Base-by-base conservation (phyloP, 129 eudicot genomes). In the Artemisia tridentata region DNA sequence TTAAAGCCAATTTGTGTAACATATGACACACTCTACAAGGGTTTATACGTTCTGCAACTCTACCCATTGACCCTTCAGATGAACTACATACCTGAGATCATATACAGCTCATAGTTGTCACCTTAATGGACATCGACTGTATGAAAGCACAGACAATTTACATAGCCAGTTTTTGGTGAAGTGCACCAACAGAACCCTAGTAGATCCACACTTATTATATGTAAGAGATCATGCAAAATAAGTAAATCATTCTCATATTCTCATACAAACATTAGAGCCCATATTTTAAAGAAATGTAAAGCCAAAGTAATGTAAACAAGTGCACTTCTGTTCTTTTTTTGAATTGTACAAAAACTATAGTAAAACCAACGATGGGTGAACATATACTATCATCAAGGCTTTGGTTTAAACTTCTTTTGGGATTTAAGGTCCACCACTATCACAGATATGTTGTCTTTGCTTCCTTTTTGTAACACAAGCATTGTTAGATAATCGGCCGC, bases 401-500 rank as follows among this genome's bases (percentile, higher is more conserved):
- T 87, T 78, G 51, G 71, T 81, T 90, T 90, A 65, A 79, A 64
- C 86, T 87, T 90, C 81, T 95, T 90, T 51, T 83, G 95, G 34
- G 83, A 49, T 78, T 90, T 90, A 67, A 90, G 78, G 79, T 90
- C 91, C 81, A 90, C 91, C 78, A 90, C 97, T 58, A 85, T 81
- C 69, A 90, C 88, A 19, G 91, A 90, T 21, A 90, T 81, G 48
- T 90, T 90, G 58, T 90, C 97, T 58, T 83, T 85, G 84, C 95
- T 90, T 72, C 97, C 97, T 72, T 77, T 88, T 23, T 87, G 97
- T 23, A 90, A 81, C 23, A 89, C 97, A 48, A 87, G 82, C 79
- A 69, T 73, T 3, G 87, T 55, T 8, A 90, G 95, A 74, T 85
- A 87, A 50, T 90, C 97, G 13, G 97, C 97, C n/a, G 97, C 97